Evolutionary conservation across 2,329 filamentous ascomycete genomes (phyloP), one percentile per base, ranked within the genome.

Genomic region (Torrubiella hemipterigena): DNA sequence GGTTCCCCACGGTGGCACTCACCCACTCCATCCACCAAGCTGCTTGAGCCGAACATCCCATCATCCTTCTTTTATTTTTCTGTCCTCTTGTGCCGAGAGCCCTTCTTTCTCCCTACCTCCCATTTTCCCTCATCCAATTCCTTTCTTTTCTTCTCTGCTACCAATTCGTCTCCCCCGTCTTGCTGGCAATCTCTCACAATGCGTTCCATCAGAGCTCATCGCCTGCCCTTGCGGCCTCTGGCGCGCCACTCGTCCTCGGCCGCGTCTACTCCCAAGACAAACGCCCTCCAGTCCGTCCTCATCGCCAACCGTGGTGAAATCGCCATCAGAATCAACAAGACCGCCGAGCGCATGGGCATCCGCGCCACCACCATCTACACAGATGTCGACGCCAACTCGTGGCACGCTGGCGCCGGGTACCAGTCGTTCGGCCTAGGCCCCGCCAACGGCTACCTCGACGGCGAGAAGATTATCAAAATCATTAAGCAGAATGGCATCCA

Each of bases 221-320:
- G 65, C 42, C 56, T 65, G 40, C 60, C 61, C 38, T 50, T 67
- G 43, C 63, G 60, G 40, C 51, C 54, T 30, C 51, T 57, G 42
- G 54, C 55, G 52, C 63, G 53, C 29, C 46, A 49, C 36, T 41
- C 52, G 35, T 56, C 49, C 27, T 43, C 49, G 12, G 51, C 59
- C 34, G 48, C 50, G 20, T 38, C 49, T 33, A 45, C 46, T 18
- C 48, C 56, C 30, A 50, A 48, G 32, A 38, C 46, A 10, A 66
- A 61, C 11, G 67, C 72, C 18, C 72, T 78, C 42, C 77, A 75
- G 33, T 93, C 86, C 7, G 81, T 96, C 25, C 69, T 98, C 16
- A 96, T 98, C 51, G 91, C 91, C 32, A 98, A 98, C 54, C 79
- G 91, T 45, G 91, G 91, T 46, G 91, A 98, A 59, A 98, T 98